These are phyloP conservation scores for Nothophaeocryptopus gaeumannii DNA, from an alignment of 2,329 filamentous ascomycete species.

Conservation along the genomic window DNA sequence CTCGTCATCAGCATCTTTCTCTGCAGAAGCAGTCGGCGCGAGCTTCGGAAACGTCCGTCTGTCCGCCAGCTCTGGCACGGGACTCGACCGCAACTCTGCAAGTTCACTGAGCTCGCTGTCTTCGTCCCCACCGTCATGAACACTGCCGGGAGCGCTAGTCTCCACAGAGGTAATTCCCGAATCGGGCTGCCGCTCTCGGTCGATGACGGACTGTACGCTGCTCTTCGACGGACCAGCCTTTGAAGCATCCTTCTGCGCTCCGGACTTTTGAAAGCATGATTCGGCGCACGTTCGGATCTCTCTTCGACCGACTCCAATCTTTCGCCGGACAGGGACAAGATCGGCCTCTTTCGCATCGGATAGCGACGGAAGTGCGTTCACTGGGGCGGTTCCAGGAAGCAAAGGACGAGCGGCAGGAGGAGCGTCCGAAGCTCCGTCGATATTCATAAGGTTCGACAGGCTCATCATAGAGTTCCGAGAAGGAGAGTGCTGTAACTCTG, in stretches of 20 bases:
- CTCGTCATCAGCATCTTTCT: constrained; percentile 18
- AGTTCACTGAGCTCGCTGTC: constrained; percentile 56
- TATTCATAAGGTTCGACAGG: constrained; percentile 35
- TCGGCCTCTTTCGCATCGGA: constrained; percentile 14
- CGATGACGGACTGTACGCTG: constrained; percentile 30
- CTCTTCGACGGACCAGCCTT: constrained; percentile 1
- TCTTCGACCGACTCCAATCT: constrained; percentile 58
- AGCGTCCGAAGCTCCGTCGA: constrained; percentile 30
- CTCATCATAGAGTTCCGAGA: constrained; percentile 34
- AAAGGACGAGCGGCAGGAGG: constrained; percentile 9
- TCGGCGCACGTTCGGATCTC: constrained; percentile 61
- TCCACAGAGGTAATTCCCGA: constrained; percentile 37
- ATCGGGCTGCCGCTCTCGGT: constrained; percentile 16
- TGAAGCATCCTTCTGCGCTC: constrained; percentile 13
- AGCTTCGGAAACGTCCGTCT: background rate
- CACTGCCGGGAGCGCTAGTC: constrained; percentile 56
- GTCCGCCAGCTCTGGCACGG: no score
- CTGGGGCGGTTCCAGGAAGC: constrained; percentile 10
- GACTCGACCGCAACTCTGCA: constrained; percentile 35
- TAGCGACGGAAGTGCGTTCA: constrained; percentile 1
- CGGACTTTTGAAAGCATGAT: constrained; percentile 46
- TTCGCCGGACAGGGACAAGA: constrained; percentile 37
- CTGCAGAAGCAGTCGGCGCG: background rate
- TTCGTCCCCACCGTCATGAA: constrained; percentile 54
- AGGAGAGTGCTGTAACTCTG: constrained; percentile 12